Base-by-base conservation (phyloP, 352 stramenopile genomes). In the Saprolegnia parasitica region DNA sequence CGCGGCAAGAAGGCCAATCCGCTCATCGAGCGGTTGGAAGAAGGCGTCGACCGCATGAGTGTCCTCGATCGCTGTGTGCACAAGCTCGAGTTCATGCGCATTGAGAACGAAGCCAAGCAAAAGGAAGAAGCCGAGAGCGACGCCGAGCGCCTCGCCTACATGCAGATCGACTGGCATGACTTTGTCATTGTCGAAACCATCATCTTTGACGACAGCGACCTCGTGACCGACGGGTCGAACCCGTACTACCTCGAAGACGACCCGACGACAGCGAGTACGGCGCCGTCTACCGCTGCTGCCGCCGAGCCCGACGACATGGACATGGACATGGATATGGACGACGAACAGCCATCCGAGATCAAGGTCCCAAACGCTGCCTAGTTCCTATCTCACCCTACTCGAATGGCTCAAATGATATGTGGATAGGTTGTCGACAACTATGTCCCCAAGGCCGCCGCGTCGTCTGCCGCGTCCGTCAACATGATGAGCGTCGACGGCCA, bases 141-240 rank as follows among this genome's bases (percentile, higher is more conserved):
- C 54, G 86, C 84, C 0, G 86, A 95, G 76, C 78, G 78, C 5
- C 77, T 86, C 16, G 88, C 86, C 52, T 72, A 89, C 18, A 77
- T 83, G 35, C 80, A 91, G 73, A 83, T 99, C 71, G 97, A 99
- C 82, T 99, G 98, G 98, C 94, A 99, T 77, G 97, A 99, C 79
- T 99, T 99, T 74, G 95, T 98, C 4, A 88, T 99, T 3, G 98
- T 99, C 0, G 97, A 99, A 76, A 98, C 95, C 15, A 99, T 99
- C 73, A 96, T 94, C 26, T 99, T 99, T 71, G 82, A 93, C 23
- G 81, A 91, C 39, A 82, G 96, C 47, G 92, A 98, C 75, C 81
- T 93, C 49, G 77, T 79, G 10, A 72, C 71, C 0, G 72, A 47
- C 13, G 71, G 49, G 23, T 65, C 63, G 3, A 13, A 11, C 26